A percentile compares a stretch with the other conserved stretches of the same genome.
These are phyloP conservation scores for Xerocomus brunneocitrinus DNA, from an alignment of 768 basidiomycete genomes.

Conservation along the genomic window DNA sequence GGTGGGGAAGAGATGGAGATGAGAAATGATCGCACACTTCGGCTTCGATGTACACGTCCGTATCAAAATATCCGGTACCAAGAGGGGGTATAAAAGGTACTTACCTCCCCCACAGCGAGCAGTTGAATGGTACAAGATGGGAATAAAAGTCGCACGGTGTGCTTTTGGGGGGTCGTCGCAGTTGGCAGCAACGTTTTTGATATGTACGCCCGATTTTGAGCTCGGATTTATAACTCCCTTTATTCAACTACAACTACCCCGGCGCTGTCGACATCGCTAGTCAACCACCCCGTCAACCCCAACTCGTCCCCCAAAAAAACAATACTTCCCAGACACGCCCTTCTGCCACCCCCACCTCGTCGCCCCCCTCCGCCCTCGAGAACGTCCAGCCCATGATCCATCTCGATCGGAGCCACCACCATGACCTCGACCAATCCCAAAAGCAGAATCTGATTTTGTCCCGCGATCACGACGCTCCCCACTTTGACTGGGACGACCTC, in stretches of 20 bases:
- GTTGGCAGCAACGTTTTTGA: too few relatives aligned
- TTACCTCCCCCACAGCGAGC: too few relatives aligned
- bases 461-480: conserved; percentile 30
- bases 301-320: background rate
- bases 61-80: too few relatives aligned
- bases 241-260: conserved; percentile 13
- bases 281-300: background rate
- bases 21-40: too few relatives aligned
- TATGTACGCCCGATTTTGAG: too few relatives aligned
- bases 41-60: too few relatives aligned
- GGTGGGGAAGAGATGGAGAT: too few relatives aligned
- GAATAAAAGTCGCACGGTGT: background rate
- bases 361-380: background rate
- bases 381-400: conserved; percentile 39
- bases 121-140: too few relatives aligned
- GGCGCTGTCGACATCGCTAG: background rate
- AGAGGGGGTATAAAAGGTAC: too few relatives aligned
- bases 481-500: conserved; percentile 34
- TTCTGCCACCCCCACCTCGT: background rate
- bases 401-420: conserved; percentile 49
- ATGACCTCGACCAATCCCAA: conserved; percentile 35
- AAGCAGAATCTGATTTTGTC: conserved; percentile 42
- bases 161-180: conserved; percentile 12
- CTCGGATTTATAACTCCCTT: conserved; percentile 1
- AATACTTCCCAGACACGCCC: background rate